Evolutionary conservation across 306 rosid species (phyloP).

Genomic region (Mimosa pudica): DNA sequence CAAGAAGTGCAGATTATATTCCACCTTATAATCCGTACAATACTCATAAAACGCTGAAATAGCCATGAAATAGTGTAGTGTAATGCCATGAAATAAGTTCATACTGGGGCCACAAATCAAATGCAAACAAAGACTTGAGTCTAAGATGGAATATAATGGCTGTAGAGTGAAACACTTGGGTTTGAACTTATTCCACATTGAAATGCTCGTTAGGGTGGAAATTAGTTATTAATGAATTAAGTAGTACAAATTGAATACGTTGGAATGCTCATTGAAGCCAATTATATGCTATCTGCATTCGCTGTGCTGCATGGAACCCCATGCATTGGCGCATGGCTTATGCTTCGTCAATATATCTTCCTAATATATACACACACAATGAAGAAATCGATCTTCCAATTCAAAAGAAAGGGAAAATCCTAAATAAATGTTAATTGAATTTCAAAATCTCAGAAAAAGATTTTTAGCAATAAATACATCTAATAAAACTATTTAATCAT

Average conservation of each 20-base stretch:
- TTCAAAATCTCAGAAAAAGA: no score
- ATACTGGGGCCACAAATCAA: not conserved
- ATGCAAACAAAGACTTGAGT: not conserved
- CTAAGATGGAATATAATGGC: not conserved
- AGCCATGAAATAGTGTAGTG: no score
- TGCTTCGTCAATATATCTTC: not conserved
- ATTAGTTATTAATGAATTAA: not conserved
- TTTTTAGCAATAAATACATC: no score
- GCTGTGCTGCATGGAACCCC: constrained; percentile 11
- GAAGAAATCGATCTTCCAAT: no score
- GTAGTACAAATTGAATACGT: not conserved
- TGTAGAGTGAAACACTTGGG: not conserved
- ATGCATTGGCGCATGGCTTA: not conserved
- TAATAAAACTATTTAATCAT: no score
- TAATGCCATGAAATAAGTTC: not conserved
- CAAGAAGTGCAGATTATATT: not conserved
- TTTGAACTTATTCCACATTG: not conserved
- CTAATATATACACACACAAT: no score
- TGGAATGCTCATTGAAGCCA: constrained; percentile 10
- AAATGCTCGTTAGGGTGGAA: not conserved
- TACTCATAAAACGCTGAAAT: not conserved
- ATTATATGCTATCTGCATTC: not conserved
- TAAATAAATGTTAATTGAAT: no score
- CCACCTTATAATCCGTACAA: not conserved
- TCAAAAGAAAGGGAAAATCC: no score